Conservation (phyloP, 148 eudicot species). For the Cornus kousa region DNA sequence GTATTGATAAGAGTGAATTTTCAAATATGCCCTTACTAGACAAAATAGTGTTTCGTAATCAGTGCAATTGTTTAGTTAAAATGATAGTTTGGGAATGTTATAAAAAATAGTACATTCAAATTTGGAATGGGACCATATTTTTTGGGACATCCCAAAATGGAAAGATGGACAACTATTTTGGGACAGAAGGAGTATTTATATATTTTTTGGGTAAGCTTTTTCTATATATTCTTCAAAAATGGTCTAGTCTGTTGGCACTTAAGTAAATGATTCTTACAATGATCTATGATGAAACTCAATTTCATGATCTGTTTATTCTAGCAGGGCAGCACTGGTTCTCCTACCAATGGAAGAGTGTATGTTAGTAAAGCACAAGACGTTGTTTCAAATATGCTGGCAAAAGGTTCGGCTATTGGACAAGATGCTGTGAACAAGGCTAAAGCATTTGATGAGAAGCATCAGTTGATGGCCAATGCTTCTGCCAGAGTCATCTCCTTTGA, state of each 20-base stretch:
- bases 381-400: slow-evolving; percentile 85
- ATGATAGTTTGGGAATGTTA: no score
- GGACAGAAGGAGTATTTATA: no score
- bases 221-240: not conserved
- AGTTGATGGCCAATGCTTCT: slow-evolving; percentile 79
- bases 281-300: not conserved
- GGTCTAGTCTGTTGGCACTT: not conserved
- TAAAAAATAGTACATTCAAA: no score
- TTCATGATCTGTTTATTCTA: slow-evolving; percentile 2
- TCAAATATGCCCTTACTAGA: no score
- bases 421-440: slow-evolving; percentile 91
- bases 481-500: slow-evolving; percentile 81
- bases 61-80: no score
- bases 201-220: no score
- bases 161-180: no score
- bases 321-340: slow-evolving; percentile 50
- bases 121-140: no score
- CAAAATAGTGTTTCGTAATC: no score
- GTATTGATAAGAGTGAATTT: no score
- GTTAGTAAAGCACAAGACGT: slow-evolving; percentile 93
- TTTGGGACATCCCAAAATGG: no score
- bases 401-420: slow-evolving; percentile 83
- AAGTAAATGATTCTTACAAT: not conserved
- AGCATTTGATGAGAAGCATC: slow-evolving; percentile 97
- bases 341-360: slow-evolving; percentile 56